phyloP scores from a whole-genome alignment of 2,329 filamentous ascomycete genomes.

The Trichoderma sp. region DNA sequence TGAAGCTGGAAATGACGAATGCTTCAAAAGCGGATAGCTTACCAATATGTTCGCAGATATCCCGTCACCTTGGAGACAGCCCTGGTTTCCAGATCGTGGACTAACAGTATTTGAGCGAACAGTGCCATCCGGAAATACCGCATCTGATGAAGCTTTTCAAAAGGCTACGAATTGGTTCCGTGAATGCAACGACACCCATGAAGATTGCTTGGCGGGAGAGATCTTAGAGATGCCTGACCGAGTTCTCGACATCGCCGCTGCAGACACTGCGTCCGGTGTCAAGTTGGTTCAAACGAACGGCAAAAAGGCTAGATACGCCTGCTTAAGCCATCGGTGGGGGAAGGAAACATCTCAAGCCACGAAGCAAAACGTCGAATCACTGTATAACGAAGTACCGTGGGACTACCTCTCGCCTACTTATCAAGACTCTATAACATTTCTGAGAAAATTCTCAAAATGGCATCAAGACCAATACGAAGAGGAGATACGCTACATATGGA shows the following conservation, averaged over 20 bases:
- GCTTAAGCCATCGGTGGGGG: conserved; percentile 15
- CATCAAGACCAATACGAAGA: conserved; percentile 9
- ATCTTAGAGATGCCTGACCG: not conserved
- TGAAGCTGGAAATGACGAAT: not conserved
- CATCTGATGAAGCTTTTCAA: conserved; percentile 6
- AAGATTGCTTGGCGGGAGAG: not conserved
- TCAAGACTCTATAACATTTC: conserved; percentile 17
- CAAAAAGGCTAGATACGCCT: conserved; percentile 11
- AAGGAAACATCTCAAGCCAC: not conserved
- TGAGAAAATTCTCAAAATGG: conserved; percentile 15
- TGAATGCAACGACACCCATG: conserved; percentile 8
- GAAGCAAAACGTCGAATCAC: not conserved
- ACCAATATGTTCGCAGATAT: not conserved
- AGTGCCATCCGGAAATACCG: not conserved
- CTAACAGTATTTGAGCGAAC: not conserved
- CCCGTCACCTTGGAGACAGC: conserved; percentile 15
- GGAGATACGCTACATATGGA: conserved; percentile 17
- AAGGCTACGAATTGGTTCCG: conserved; percentile 9
- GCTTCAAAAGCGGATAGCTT: rapidly evolving
- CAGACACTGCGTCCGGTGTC: not conserved
- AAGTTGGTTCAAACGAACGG: conserved; percentile 4
- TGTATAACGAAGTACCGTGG: conserved; percentile 15
- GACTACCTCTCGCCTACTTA: conserved; percentile 19
- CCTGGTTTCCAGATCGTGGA: conserved; percentile 18
- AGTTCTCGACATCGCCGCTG: conserved; percentile 12